Percentiles rank a stretch among this genome's conserved stretches.
Conservation (phyloP, 495 filamentous ascomycete species). For the Penicillium daleae region DNA sequence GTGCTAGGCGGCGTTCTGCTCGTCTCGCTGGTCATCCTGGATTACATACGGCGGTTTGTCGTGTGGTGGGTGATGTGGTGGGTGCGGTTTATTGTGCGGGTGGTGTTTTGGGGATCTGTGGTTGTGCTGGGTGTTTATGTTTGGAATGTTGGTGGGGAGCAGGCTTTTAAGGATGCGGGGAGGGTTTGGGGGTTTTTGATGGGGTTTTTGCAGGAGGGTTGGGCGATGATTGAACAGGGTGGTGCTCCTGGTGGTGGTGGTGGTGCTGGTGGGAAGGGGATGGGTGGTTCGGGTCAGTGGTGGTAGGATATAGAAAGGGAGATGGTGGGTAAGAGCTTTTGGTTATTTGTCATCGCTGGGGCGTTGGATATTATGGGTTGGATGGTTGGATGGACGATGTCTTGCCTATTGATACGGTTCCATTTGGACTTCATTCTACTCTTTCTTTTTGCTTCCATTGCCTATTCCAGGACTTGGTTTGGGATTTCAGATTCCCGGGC, state of each 20-base stretch:
- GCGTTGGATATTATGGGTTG: neutral
- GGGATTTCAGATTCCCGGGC: neutral
- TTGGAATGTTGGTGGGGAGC: slow-evolving; percentile 66
- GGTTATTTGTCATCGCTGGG: neutral
- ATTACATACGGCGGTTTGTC: slow-evolving; percentile 66
- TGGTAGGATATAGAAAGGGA: neutral
- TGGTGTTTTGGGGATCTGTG: slow-evolving; percentile 63
- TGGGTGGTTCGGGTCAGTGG: neutral
- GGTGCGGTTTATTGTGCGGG: slow-evolving; percentile 60
- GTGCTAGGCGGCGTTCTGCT: slow-evolving; percentile 59
- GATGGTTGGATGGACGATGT: neutral
- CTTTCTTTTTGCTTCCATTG: neutral
- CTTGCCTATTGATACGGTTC: neutral
- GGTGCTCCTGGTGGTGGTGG: neutral
- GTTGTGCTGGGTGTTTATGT: slow-evolving; percentile 55
- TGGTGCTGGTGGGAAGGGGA: neutral
- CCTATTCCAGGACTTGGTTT: neutral
- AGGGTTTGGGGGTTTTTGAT: slow-evolving; percentile 61
- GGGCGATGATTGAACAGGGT: neutral
- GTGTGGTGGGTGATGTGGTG: slow-evolving; percentile 80
- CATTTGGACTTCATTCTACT: too few species aligned
- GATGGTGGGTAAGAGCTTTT: neutral
- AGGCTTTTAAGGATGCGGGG: slow-evolving; percentile 59
- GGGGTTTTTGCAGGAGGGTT: slow-evolving; percentile 45
- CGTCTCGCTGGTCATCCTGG: slow-evolving; percentile 66